These are phyloP conservation scores for Blastocystis hominis DNA, from an alignment of 352 stramenopile genomes.

Conservation along the genomic window DNA sequence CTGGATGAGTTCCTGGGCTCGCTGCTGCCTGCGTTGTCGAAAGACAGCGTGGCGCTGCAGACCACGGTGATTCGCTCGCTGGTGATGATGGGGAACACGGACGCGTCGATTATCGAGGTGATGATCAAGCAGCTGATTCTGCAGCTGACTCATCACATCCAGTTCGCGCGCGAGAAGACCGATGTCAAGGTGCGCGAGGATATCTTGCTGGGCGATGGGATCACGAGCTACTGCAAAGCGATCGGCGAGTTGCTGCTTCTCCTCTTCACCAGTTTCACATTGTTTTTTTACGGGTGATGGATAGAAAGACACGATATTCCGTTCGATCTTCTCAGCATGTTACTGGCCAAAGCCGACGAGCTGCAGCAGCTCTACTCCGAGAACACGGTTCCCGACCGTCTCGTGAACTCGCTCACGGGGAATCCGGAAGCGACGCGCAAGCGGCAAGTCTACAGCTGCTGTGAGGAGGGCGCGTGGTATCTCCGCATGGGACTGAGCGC, in stretches of 20 bases:
- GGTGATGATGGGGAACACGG: background rate
- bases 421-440: background rate
- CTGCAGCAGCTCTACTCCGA: background rate
- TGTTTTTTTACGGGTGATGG: background rate
- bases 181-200: background rate
- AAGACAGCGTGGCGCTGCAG: background rate
- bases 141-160: background rate
- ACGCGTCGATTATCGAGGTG: constrained; percentile 32
- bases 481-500: background rate
- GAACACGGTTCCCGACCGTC: background rate
- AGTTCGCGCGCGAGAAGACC: background rate
- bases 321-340: background rate
- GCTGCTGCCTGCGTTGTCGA: background rate
- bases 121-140: constrained; percentile 44
- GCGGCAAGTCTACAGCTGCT: constrained; percentile 4
- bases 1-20: constrained; percentile 46
- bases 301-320: constrained; percentile 27
- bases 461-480: constrained; percentile 3
- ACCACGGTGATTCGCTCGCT: constrained; percentile 4
- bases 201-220: background rate
- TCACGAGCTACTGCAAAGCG: constrained; percentile 13
- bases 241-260: constrained; percentile 7
- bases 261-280: background rate
- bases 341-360: background rate
- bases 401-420: background rate